These are phyloP conservation scores for Smittium culicis DNA, from an alignment of 371 early-diverging fungal genomes.

Conservation along the genomic window DNA sequence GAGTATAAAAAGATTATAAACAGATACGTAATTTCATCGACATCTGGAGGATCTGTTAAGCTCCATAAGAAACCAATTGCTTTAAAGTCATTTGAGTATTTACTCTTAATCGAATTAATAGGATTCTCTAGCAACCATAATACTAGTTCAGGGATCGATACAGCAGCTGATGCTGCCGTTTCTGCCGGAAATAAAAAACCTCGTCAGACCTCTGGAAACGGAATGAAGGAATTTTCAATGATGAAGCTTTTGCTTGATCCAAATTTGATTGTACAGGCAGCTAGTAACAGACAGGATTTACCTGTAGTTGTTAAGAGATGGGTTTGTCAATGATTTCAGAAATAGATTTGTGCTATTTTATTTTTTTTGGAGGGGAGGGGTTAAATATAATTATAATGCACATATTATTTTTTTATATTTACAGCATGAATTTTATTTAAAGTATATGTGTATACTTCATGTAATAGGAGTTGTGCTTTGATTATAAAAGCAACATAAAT, in stretches of 20 bases:
- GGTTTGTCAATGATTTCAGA: slow-evolving; percentile 26
- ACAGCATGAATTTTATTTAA: no score
- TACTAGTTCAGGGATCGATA: slow-evolving; percentile 13
- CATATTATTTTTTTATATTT: no score
- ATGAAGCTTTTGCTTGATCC: slow-evolving; percentile 56
- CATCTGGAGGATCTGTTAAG: slow-evolving; percentile 46
- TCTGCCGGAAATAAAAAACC: slow-evolving; percentile 7
- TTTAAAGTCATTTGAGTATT: slow-evolving; percentile 55
- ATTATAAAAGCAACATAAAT: no score
- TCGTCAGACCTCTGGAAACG: slow-evolving; percentile 20
- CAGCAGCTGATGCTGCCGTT: background rate
- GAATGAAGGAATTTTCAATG: slow-evolving; percentile 70
- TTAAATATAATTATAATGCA: no score
- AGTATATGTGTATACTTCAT: no score
- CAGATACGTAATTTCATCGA: slow-evolving; percentile 36
- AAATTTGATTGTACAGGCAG: slow-evolving; percentile 44
- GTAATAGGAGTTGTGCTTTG: no score
- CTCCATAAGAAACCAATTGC: slow-evolving; percentile 64
- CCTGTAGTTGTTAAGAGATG: slow-evolving; percentile 25
- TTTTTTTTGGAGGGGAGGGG: no score
- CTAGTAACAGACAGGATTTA: slow-evolving; percentile 19
- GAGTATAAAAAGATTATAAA: slow-evolving; percentile 63
- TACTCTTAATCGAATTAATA: slow-evolving; percentile 53
- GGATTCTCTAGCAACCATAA: slow-evolving; percentile 39
- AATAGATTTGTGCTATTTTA: no score